Conservation (phyloP, 768 basidiomycete species). For the Suillus sp. region DNA sequence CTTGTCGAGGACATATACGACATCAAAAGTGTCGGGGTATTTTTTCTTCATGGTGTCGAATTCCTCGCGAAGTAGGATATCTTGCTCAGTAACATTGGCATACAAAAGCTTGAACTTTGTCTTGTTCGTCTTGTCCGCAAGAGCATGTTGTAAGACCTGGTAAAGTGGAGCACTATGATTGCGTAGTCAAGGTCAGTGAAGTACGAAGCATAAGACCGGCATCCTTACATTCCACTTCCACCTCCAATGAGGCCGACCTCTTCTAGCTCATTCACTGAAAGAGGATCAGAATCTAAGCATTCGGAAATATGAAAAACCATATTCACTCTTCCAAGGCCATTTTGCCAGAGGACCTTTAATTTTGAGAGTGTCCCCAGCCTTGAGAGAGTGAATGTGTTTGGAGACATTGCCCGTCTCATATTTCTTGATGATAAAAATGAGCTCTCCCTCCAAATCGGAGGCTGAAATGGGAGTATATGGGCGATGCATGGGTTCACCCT, state of each 20-base stretch:
- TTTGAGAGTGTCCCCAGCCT: constrained; percentile 78
- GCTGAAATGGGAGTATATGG: constrained; percentile 94
- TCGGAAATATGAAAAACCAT: neutral
- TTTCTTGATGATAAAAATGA: constrained; percentile 83
- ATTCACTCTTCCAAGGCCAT: constrained; percentile 78
- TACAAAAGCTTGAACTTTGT: constrained; percentile 94
- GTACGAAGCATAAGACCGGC: neutral
- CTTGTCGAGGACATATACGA: constrained; percentile 88
- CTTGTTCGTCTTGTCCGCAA: constrained; percentile 75
- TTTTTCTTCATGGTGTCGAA: constrained; percentile 70
- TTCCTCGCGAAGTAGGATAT: constrained; percentile 85
- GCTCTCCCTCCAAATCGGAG: constrained; percentile 71
- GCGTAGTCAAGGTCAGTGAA: neutral
- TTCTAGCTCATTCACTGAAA: constrained; percentile 81
- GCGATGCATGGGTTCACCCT: constrained; percentile 86
- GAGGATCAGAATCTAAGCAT: constrained; percentile 9
- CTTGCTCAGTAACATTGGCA: constrained; percentile 85
- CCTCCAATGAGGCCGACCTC: constrained; percentile 90
- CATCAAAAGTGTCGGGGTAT: constrained; percentile 70
- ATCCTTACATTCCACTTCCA: constrained; percentile 83
- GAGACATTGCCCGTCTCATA: constrained; percentile 84
- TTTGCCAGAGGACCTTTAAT: constrained; percentile 94
- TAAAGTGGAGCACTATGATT: constrained; percentile 73
- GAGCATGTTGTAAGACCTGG: constrained; percentile 77
- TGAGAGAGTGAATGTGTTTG: constrained; percentile 77